Evolutionary conservation across 2,329 filamentous ascomycete genomes (phyloP).

Genomic region (Penicillium sp.): DNA sequence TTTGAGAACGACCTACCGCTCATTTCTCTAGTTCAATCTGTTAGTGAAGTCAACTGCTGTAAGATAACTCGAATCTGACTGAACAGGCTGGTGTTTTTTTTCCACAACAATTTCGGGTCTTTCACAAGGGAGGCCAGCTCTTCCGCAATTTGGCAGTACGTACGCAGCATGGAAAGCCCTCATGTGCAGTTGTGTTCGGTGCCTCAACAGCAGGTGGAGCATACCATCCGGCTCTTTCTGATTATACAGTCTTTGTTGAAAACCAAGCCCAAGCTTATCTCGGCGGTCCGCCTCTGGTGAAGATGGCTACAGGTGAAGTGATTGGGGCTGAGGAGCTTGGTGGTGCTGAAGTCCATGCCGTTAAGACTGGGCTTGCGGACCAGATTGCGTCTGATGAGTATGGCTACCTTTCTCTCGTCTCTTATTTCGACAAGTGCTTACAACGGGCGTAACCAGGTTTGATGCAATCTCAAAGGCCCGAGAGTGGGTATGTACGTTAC

Average conservation of each 20-base stretch:
- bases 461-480: conserved; percentile 44
- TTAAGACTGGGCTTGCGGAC: conserved; percentile 45
- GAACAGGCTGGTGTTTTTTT: conserved; percentile 42
- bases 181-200: conserved; percentile 48
- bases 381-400: conserved; percentile 47
- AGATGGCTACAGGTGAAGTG: conserved; percentile 49
- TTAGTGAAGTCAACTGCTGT: not conserved
- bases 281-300: conserved; percentile 47
- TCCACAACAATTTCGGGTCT: conserved; percentile 48
- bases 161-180: conserved; percentile 38
- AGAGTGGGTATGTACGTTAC: conserved; percentile 36
- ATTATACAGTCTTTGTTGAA: conserved; percentile 47
- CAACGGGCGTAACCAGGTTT: conserved; percentile 27
- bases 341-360: conserved; percentile 44
- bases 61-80: not conserved
- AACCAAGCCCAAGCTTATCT: conserved; percentile 48
- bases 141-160: conserved; percentile 45
- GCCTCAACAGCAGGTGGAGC: conserved; percentile 47
- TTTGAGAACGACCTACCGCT: conserved; percentile 44
- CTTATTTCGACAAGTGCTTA: not conserved
- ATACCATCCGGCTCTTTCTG: conserved; percentile 44
- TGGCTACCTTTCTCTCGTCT: not conserved
- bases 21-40: conserved; percentile 43
- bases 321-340: conserved; percentile 46
- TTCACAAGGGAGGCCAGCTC: conserved; percentile 45